phyloP scores from a whole-genome alignment of 352 stramenopile genomes.

The Salisapilia sapeloensis region DNA sequence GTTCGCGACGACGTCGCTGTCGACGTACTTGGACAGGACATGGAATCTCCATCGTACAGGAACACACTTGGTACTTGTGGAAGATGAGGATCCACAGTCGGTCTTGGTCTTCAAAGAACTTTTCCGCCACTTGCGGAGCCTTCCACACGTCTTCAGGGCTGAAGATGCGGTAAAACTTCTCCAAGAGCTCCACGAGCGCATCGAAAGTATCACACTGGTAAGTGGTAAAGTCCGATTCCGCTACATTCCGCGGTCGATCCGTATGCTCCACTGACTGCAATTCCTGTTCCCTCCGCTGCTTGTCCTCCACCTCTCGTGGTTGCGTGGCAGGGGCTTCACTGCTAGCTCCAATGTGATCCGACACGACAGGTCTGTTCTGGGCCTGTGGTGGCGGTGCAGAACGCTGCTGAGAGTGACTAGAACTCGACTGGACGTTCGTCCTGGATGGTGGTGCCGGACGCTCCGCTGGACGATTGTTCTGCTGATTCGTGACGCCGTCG shows the following conservation, averaged over 20 bases:
- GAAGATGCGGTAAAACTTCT: conserved; percentile 59
- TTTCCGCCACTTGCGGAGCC: conserved; percentile 54
- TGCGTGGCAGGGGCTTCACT: too few species aligned
- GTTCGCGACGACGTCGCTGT: conserved; percentile 21
- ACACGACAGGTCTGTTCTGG: too few species aligned
- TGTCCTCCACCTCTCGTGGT: too few species aligned
- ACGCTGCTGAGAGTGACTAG: too few species aligned
- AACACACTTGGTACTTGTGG: conserved; percentile 77
- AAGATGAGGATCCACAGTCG: conserved; percentile 71
- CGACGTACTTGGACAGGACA: conserved; percentile 52
- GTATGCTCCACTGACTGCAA: too few species aligned
- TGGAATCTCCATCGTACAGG: conserved; percentile 60
- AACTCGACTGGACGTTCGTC: neutral
- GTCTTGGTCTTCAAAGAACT: conserved; percentile 64
- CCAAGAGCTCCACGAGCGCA: conserved; percentile 36
- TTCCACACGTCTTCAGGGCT: conserved; percentile 73
- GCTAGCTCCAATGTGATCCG: too few species aligned
- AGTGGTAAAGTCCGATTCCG: conserved; percentile 56
- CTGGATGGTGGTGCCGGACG: neutral
- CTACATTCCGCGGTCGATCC: conserved; percentile 39
- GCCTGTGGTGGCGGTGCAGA: too few species aligned
- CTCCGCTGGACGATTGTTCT: conserved; percentile 2
- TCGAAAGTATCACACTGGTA: conserved; percentile 70
- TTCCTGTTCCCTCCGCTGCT: too few species aligned
- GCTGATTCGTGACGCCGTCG: conserved; percentile 43